These are phyloP conservation scores for Cerioporus squamosus DNA, from an alignment of 1,284 basidiomycete genomes.

Conservation along the genomic window DNA sequence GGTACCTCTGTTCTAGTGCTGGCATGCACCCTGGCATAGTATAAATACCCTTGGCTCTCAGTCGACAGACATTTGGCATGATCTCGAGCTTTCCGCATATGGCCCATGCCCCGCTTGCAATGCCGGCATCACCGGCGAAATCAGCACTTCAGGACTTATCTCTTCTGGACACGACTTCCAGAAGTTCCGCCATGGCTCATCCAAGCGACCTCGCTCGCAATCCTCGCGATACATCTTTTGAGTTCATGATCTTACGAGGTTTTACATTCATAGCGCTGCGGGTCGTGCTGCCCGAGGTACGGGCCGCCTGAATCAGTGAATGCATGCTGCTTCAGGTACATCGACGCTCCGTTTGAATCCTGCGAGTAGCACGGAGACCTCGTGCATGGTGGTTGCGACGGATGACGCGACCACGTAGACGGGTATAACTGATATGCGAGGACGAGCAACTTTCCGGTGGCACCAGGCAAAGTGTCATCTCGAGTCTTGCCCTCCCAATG, in stretches of 20 bases:
- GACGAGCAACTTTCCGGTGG: no score
- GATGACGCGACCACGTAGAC: constrained; percentile 11
- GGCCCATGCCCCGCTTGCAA: no score
- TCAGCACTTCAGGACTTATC: no score
- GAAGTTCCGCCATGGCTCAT: constrained; percentile 15
- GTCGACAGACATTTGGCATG: no score
- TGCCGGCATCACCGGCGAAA: no score
- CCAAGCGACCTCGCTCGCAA: constrained; percentile 4
- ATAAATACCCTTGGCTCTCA: no score
- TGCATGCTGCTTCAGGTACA: constrained; percentile 8
- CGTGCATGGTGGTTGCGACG: background rate
- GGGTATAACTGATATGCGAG: no score
- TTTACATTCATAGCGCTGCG: background rate
- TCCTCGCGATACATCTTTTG: background rate
- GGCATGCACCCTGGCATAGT: no score
- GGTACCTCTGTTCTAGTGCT: no score
- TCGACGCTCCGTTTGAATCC: background rate
- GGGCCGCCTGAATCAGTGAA: background rate
- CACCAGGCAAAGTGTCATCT: background rate
- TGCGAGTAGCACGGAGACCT: background rate
- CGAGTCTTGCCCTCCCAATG: background rate
- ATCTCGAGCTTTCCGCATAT: no score
- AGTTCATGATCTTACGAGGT: no score
- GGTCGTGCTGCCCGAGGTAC: background rate
- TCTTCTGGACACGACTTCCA: background rate